These are phyloP conservation scores for Aschersonia sp. DNA, from an alignment of 2,329 filamentous ascomycete genomes.

Conservation along the genomic window DNA sequence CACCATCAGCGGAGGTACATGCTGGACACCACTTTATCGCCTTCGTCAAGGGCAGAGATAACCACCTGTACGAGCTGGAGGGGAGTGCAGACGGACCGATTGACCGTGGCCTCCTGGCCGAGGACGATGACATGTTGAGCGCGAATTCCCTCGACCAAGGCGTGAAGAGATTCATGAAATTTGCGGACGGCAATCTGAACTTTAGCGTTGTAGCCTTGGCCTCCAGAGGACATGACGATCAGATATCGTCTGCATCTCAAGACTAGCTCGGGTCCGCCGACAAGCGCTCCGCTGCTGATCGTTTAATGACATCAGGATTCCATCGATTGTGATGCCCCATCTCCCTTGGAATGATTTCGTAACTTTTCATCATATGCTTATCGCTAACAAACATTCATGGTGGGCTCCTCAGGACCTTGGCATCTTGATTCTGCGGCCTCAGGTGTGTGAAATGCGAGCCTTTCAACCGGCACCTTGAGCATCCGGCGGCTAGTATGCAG, in stretches of 20 bases:
- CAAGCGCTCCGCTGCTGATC: no score
- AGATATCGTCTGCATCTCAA: no score
- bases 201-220: slow-evolving; percentile 25
- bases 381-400: no score
- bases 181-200: slow-evolving; percentile 18
- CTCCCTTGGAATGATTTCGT: no score
- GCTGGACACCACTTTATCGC: slow-evolving; percentile 68
- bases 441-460: background rate
- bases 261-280: no score
- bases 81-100: slow-evolving; percentile 60
- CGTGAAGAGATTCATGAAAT: slow-evolving; percentile 26
- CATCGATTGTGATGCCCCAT: no score
- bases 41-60: slow-evolving; percentile 55
- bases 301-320: no score
- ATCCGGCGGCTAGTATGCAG: background rate
- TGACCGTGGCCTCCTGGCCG: slow-evolving; percentile 40
- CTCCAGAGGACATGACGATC: slow-evolving; percentile 2
- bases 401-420: no score
- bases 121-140: slow-evolving; percentile 49
- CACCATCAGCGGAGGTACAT: slow-evolving; percentile 44
- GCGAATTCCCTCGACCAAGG: slow-evolving; percentile 52
- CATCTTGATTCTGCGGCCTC: no score
- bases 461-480: background rate
- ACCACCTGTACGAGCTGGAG: slow-evolving; percentile 65
- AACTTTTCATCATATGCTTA: no score